Evolutionary conservation across 2,329 filamentous ascomycete species (phyloP).

Genomic region (Pseudogymnoascus sp.): DNA sequence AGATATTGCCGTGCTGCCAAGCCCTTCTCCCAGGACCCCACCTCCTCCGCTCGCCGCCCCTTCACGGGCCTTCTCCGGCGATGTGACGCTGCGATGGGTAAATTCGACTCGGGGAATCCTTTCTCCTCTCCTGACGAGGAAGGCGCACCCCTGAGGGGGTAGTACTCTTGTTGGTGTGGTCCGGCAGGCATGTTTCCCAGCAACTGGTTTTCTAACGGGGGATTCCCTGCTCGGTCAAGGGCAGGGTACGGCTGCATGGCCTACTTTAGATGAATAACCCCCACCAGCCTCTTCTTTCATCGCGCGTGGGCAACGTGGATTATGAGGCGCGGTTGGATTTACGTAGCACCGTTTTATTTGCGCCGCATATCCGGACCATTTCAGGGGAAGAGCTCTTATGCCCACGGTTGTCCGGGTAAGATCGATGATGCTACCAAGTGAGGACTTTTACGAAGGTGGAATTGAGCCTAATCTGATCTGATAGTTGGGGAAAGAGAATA

Average conservation of each 20-base stretch:
- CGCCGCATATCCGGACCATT: background rate
- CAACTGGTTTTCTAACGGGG: background rate
- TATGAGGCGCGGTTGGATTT: background rate
- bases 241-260: background rate
- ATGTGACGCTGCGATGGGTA: background rate
- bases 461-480: background rate
- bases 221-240: background rate
- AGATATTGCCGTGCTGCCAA: conserved; percentile 1
- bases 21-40: background rate
- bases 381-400: background rate
- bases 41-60: background rate
- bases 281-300: conserved; percentile 5
- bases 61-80: background rate
- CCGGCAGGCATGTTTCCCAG: background rate
- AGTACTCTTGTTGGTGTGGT: background rate
- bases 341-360: background rate
- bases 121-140: background rate
- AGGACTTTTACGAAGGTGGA: background rate
- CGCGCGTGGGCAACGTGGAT: background rate
- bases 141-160: background rate
- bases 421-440: background rate
- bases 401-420: background rate
- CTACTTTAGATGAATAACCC: conserved; percentile 3
- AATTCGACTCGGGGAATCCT: conserved; percentile 3
- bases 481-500: background rate